phyloP scores from a whole-genome alignment of 2,329 filamentous ascomycete genomes.

The Aspergillus quadrilineatus region DNA sequence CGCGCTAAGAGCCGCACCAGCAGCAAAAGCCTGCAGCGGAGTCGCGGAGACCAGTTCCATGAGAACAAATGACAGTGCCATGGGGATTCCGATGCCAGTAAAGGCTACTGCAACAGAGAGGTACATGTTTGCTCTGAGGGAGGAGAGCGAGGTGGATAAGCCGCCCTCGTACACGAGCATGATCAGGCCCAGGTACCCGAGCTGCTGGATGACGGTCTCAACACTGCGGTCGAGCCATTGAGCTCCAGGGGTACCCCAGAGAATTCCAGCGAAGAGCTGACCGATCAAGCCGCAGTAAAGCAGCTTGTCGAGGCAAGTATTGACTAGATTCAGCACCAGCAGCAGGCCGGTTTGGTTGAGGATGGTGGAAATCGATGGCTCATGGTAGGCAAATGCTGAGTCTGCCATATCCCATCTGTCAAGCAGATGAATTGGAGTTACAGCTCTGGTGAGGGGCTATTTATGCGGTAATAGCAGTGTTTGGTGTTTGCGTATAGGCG shows the following conservation, averaged over 20 bases:
- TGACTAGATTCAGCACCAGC: constrained; percentile 60
- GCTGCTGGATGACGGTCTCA: constrained; percentile 59
- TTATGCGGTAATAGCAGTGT: background rate
- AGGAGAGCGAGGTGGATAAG: constrained; percentile 39
- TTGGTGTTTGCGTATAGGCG: background rate
- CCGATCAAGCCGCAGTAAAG: constrained; percentile 71
- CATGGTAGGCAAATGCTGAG: constrained; percentile 56
- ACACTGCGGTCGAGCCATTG: constrained; percentile 56
- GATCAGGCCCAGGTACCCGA: constrained; percentile 73
- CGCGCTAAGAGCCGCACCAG: constrained; percentile 70
- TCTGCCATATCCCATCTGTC: constrained; percentile 6
- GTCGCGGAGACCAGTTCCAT: constrained; percentile 50
- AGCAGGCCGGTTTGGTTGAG: constrained; percentile 63
- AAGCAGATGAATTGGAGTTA: background rate
- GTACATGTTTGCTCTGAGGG: constrained; percentile 59
- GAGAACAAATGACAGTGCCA: constrained; percentile 65
- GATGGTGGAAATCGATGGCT: constrained; percentile 60
- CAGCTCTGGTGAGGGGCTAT: background rate
- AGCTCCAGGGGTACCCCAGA: constrained; percentile 67
- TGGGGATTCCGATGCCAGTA: constrained; percentile 64
- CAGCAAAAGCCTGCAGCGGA: constrained; percentile 65
- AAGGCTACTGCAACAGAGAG: constrained; percentile 63
- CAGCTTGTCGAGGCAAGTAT: constrained; percentile 57
- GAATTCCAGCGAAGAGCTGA: constrained; percentile 68
- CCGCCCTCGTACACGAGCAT: constrained; percentile 69